These are phyloP conservation scores for Geotrichum carabidarum DNA, from an alignment of 1,139 yeast genomes.

Conservation along the genomic window DNA sequence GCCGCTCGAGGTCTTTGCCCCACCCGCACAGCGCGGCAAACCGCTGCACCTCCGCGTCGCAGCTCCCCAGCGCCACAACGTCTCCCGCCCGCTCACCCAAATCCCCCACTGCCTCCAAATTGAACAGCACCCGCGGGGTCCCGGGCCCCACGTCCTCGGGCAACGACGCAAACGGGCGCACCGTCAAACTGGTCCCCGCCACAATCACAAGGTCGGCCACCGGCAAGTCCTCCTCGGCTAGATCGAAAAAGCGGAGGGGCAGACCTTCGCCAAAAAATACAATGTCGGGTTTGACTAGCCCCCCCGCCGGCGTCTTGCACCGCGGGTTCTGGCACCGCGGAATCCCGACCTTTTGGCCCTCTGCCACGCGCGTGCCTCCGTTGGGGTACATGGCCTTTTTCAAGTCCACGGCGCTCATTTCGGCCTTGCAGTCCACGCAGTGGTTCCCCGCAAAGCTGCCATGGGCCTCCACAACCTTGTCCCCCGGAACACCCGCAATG, in stretches of 20 bases:
- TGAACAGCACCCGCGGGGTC: conserved; percentile 61
- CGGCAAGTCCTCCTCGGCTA: conserved; percentile 49
- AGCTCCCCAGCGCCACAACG: conserved; percentile 52
- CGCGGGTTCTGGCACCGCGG: conserved; percentile 50
- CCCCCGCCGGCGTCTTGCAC: conserved; percentile 39
- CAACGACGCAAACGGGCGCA: conserved; percentile 80
- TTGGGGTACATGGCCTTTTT: conserved; percentile 41
- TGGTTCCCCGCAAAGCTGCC: conserved; percentile 86
- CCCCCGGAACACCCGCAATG: conserved; percentile 66
- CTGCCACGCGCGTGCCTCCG: not conserved
- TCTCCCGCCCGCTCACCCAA: conserved; percentile 53
- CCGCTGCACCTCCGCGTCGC: conserved; percentile 57
- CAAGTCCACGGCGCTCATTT: conserved; percentile 50
- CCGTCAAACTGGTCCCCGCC: conserved; percentile 89
- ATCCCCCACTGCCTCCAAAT: conserved; percentile 73
- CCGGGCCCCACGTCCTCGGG: conserved; percentile 57
- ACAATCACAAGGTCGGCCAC: conserved; percentile 64
- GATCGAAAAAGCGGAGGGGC: conserved; percentile 57
- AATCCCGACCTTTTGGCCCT: conserved; percentile 36
- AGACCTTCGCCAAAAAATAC: conserved; percentile 88
- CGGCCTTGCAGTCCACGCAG: conserved; percentile 66
- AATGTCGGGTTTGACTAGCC: conserved; percentile 85
- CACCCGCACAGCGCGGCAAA: conserved; percentile 60
- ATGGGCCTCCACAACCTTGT: conserved; percentile 79
- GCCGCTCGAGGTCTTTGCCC: conserved; percentile 47